Evolutionary conservation across 495 filamentous ascomycete species (phyloP).

Genomic region (Trichoderma parareesei): DNA sequence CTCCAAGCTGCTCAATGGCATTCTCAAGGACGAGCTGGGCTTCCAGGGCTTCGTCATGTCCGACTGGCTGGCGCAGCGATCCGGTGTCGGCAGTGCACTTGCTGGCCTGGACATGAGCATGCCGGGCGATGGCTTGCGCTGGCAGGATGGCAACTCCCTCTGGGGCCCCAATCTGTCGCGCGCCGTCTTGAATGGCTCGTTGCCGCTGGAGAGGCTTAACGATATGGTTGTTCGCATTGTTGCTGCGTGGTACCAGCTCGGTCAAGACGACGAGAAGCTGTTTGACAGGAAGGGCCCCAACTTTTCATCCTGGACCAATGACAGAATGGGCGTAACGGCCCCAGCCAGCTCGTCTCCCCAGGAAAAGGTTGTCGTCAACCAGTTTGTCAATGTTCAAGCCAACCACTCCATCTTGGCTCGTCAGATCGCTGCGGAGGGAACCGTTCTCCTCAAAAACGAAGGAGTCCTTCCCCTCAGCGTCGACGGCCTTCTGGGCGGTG

Average conservation of each 20-base stretch:
- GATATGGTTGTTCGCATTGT: slow-evolving; percentile 93
- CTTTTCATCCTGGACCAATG: slow-evolving; percentile 84
- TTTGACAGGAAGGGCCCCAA: slow-evolving; percentile 70
- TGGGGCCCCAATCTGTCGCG: slow-evolving; percentile 74
- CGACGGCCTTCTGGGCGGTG: slow-evolving; percentile 29
- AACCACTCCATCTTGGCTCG: slow-evolving; percentile 64
- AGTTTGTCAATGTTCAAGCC: slow-evolving; percentile 65
- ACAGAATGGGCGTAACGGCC: slow-evolving; percentile 56
- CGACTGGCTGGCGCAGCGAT: slow-evolving; percentile 80
- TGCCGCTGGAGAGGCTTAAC: slow-evolving; percentile 75
- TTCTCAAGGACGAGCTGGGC: slow-evolving; percentile 78
- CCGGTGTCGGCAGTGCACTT: slow-evolving; percentile 67
- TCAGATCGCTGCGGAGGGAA: slow-evolving; percentile 74
- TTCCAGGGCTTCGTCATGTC: slow-evolving; percentile 84
- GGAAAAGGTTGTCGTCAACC: slow-evolving; percentile 58
- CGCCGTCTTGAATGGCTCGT: slow-evolving; percentile 70
- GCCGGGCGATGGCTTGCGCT: slow-evolving; percentile 80
- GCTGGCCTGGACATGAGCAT: slow-evolving; percentile 81
- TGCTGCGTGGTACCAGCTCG: slow-evolving; percentile 84
- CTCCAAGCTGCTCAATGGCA: slow-evolving; percentile 70
- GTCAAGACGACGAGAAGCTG: slow-evolving; percentile 63
- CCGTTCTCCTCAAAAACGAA: slow-evolving; percentile 76
- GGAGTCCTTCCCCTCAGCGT: slow-evolving; percentile 55
- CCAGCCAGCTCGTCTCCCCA: slow-evolving; percentile 50
- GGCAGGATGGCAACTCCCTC: slow-evolving; percentile 68